phyloP scores from a whole-genome alignment of 176 grass and related monocot species.

The Carex kokanica region DNA sequence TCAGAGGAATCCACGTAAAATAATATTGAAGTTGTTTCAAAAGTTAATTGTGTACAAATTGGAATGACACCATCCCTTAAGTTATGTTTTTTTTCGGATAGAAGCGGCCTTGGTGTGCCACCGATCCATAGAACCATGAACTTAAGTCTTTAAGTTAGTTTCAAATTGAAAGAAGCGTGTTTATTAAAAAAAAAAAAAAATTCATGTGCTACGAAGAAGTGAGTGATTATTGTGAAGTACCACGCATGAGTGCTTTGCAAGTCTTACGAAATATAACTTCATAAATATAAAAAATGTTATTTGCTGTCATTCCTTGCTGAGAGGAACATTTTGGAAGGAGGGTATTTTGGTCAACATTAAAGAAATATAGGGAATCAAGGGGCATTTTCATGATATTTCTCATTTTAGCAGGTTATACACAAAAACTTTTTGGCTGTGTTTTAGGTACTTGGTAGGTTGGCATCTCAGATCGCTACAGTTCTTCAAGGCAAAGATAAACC shows the following conservation, averaged over 20 bases:
- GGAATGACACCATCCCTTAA: too few relatives aligned
- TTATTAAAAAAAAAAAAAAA: background rate
- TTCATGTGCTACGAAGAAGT: background rate
- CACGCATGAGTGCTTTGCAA: background rate
- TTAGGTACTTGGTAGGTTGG: constrained; percentile 84
- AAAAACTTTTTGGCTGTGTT: background rate
- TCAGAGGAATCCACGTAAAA: background rate
- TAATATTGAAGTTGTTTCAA: background rate
- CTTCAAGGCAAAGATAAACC: constrained; percentile 98
- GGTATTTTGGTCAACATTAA: background rate
- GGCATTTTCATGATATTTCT: background rate
- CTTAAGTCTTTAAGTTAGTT: background rate
- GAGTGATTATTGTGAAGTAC: background rate
- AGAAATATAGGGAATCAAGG: background rate
- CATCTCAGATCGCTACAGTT: constrained; percentile 79
- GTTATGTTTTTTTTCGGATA: too few relatives aligned
- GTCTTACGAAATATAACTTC: background rate
- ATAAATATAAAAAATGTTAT: background rate
- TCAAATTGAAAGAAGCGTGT: background rate
- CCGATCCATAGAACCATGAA: too few relatives aligned
- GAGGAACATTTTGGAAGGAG: background rate
- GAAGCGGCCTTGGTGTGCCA: too few relatives aligned
- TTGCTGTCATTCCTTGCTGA: background rate
- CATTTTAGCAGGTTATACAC: background rate
- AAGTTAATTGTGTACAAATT: background rate